Base-by-base conservation (phyloP, 345 rosid genomes). In the Erodium maritimum region DNA sequence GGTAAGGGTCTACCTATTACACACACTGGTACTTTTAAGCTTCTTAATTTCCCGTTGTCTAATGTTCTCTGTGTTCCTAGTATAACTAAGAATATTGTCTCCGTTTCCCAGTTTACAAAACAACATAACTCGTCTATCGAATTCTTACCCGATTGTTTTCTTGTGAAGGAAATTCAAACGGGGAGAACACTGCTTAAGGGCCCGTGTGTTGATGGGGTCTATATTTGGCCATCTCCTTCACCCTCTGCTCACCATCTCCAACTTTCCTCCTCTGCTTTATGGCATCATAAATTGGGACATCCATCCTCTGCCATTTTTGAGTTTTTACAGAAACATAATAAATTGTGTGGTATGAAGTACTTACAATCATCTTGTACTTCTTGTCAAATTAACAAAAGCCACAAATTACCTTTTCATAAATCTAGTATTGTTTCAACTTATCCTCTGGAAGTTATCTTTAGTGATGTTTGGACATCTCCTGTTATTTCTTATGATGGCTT, bases 61-160 rank as follows among this genome's bases (percentile, higher is more conserved):
- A 21, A 60, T 55, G 51, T 48, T 11, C n/a, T 67, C 1, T 55
- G 56, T 18, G 59, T 61, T 9, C 29, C 33, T 13, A 4, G 1
- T 18, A 45, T 48, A 18, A 67, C 22, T 4, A 9, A 23, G 18
- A 60, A 67, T n/a, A n/a, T n/a, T n/a, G n/a, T n/a, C n/a, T n/a
- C n/a, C n/a, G n/a, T n/a, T n/a, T n/a, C n/a, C n/a, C 11, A 58
- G 29, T 25, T 58, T 57, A 50, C 56, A 48, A 48, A 57, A 17
- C 0, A n/a, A 1, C 51, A 58, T 33, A n/a, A 52, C 17, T 17
- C 33, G 2, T 51, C 52, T 11, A 52, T 53, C 29, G 42, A 58
- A 52, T 59, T 65, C 17, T 34, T 51, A 19, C 69, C 63, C 10
- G 12, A 24, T 20, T 50, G 13, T 21, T 65, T 65, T 65, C 8